Conservation (phyloP, 371 early-diverging fungal species). For the Mortierella sp. region DNA sequence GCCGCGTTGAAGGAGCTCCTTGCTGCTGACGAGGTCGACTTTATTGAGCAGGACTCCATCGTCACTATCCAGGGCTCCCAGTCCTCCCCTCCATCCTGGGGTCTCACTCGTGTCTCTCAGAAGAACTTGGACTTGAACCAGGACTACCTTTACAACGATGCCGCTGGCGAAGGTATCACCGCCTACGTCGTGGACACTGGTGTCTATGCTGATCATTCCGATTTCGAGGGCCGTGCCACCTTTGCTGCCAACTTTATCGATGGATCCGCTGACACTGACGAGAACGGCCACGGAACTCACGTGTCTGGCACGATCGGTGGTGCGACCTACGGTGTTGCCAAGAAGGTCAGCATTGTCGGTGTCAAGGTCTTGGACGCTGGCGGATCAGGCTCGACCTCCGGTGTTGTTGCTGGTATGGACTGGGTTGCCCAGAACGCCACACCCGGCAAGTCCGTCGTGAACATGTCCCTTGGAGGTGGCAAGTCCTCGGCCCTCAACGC, state of each 20-base stretch:
- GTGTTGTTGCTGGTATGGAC: conserved; percentile 79
- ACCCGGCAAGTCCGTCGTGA: conserved; percentile 58
- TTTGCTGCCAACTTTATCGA: conserved; percentile 66
- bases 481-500: conserved; percentile 73
- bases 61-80: conserved; percentile 50
- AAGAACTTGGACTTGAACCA: conserved; percentile 25
- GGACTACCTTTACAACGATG: conserved; percentile 35
- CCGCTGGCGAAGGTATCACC: conserved; percentile 59
- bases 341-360: conserved; percentile 81
- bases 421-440: conserved; percentile 65
- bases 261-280: conserved; percentile 61
- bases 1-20: conserved; percentile 31
- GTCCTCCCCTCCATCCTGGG: conserved; percentile 62
- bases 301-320: conserved; percentile 79
- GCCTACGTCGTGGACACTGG: conserved; percentile 75
- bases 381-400: conserved; percentile 75
- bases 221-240: conserved; percentile 74
- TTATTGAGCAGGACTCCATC: conserved; percentile 65
- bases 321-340: conserved; percentile 85
- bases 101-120: conserved; percentile 64
- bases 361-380: conserved; percentile 84
- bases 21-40: conserved; percentile 56
- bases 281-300: conserved; percentile 79
- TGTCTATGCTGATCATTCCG: conserved; percentile 68
- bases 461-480: conserved; percentile 84